Evolutionary conservation across 2,329 filamentous ascomycete species (phyloP), one percentile per base, ranked within the genome.

Genomic region (Penicillium expansum): DNA sequence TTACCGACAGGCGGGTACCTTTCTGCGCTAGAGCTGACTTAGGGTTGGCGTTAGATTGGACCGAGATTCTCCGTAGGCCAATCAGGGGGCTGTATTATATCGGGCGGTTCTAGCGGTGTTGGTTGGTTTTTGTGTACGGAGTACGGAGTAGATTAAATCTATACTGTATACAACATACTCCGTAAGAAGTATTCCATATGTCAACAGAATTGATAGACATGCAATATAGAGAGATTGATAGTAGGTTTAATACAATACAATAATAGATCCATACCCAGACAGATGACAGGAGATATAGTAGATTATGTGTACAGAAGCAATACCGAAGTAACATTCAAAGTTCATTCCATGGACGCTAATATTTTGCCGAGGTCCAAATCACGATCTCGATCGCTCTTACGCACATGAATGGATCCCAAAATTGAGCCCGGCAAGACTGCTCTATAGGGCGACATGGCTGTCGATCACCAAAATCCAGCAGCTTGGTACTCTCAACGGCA

Each of bases 41-140:
- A 0, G 50, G 16, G 1, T 16, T 63, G 57, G 57, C 11, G 43
- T 38, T 1, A 22, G 47, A 54, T 56, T 39, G 32, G 57, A 64
- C 63, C 64, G 64, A 65, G 63, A 65, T 63, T 56, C 57, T 58
- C 64, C 64, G 64, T 61, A 2, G 5, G 4, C 63, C 63, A 65
- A 63, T 65, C 20, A 63, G n/a, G 41, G 13, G 13, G 0, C 2
- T 8, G 7, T 35, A 24, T 24, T 22, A 11, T n/a, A n/a, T 16
- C 11, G 16, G n/a, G 16, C 24, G 35, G 35, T 50, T 42, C 35
- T n/a, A n/a, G n/a, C n/a, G 27, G 42, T 18, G 24, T 43, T 13
- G 24, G 1, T 10, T 4, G 10, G 42, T 3, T 44, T 44, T 30
- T 20, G n/a, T 7, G 42, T 30, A 30, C 5, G 24, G 24, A 24